Percentiles rank a stretch among this genome's conserved stretches.
Evolutionary conservation across 257 asterid species (phyloP).

Genomic region (Ehretia macrophylla): DNA sequence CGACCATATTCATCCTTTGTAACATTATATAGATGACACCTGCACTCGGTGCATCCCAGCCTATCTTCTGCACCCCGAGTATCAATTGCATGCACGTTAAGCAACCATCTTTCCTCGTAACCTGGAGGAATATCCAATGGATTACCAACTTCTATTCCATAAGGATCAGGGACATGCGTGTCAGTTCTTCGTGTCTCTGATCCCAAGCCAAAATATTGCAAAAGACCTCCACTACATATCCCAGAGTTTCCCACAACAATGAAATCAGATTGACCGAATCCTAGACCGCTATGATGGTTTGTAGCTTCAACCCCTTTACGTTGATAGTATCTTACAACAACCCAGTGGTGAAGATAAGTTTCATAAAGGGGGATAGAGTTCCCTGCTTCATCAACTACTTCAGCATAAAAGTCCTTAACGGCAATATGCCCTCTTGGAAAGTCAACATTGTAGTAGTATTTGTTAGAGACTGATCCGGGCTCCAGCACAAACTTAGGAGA

Average conservation of each 20-base stretch:
- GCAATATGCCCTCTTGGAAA: constrained; percentile 78
- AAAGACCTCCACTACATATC: constrained; percentile 42
- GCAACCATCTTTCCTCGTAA: constrained; percentile 66
- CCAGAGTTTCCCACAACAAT: constrained; percentile 43
- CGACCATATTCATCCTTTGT: constrained; percentile 39
- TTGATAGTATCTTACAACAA: constrained; percentile 41
- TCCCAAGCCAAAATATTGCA: constrained; percentile 81
- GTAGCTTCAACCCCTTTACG: constrained; percentile 22
- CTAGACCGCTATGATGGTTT: constrained; percentile 2
- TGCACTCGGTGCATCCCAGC: constrained; percentile 79
- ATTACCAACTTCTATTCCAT: constrained; percentile 68
- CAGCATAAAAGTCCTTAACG: constrained; percentile 55
- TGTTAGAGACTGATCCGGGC: constrained; percentile 58
- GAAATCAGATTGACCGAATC: constrained; percentile 29
- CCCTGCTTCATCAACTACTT: constrained; percentile 59
- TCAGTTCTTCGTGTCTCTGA: constrained; percentile 76
- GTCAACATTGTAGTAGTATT: constrained; percentile 39
- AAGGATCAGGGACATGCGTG: constrained; percentile 63
- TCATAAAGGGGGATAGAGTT: constrained; percentile 62
- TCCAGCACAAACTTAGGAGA: constrained; percentile 57
- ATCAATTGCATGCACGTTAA: constrained; percentile 82
- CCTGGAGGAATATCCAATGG: constrained; percentile 52
- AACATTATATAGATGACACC: constrained; percentile 65
- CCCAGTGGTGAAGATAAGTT: constrained; percentile 81
- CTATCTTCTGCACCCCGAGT: constrained; percentile 65